Base-by-base conservation (phyloP, 192 early-diverging fungal species). In the Mycoemilia scoparia region DNA sequence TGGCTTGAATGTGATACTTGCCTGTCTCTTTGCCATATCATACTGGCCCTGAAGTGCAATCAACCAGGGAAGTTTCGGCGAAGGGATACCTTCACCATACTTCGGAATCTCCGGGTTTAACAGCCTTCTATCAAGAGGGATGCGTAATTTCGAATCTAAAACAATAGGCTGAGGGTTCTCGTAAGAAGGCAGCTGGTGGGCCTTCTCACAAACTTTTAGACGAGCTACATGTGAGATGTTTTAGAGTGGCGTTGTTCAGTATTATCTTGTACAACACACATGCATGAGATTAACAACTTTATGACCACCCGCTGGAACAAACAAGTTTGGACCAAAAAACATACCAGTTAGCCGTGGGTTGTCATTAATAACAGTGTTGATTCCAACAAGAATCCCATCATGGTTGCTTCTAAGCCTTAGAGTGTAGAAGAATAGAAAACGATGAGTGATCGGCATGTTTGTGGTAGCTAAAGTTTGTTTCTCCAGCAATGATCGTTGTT, bases 371-470 rank as follows among this genome's bases (percentile, higher is more conserved):
- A 84, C 68, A 3, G 88, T 93, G 25, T 71, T 71, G 36, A 84
- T 69, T 12, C 88, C 88, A 5, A 93, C 81, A 26, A 93, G 46
- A 32, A 93, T 93, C 13, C 60, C 86, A 35, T 85, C 76, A 54
- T 87, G 76, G 13, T 51, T 45, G 7, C 68, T 43, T 4, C 88
- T 71, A 21, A 90, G 28, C 21, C 66, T n/a, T n/a, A n/a, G n/a
- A n/a, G n/a, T n/a, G n/a, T n/a, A n/a, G n/a, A n/a, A n/a, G n/a
- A n/a, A n/a, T n/a, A n/a, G 67, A 49, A 11, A 15, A 17, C 3
- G 21, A 45, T 17, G n/a, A 41, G 15, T 18, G 11, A 3, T 21
- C 12, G 11, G 3, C 7, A 32, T 19, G 20, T 11, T 42, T 41
- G 9, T 10, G 3, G 38, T 38, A 21, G 34, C 10, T 8, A 28